Base-by-base conservation (phyloP, 305 asterid species). In the Ruellia speciosa region DNA sequence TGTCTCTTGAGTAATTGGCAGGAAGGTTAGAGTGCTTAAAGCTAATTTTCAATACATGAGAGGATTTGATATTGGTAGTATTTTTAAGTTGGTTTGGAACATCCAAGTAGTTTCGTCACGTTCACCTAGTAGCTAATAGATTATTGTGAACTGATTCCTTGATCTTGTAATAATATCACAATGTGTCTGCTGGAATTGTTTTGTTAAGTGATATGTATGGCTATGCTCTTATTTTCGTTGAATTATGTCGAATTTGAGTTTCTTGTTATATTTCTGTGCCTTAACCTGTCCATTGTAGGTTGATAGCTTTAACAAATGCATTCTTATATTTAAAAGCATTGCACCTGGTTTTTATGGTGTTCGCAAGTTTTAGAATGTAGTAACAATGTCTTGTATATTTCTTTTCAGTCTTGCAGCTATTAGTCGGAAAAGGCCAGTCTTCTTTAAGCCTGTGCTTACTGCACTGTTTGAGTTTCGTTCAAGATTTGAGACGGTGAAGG, bases 321-420 rank as follows among this genome's bases (percentile, higher is more conserved):
- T 18, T 47, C 48, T 51, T 18, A 20, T 51, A 52, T 64, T 17
- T 41, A n/a, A 20, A 60, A 54, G 37, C 55, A 60, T 31, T 56
- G 52, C 63, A 39, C 55, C 58, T 53, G 15, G 18, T 52, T 55
- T 34, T 70, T 45, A 18, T 43, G 15, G 39, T 33, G 47, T 60
- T 20, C 59, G 35, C 17, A 68, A 20, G 58, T 49, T 67, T 51
- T 54, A 54, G 58, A 66, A 52, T 41, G 48, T 58, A 18, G 18
- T 62, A 18, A 34, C 28, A 14, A 66, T 49, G 37, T 60, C 70
- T 72, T 58, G 72, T 61, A 28, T 63, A 35, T 68, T 60, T 47
- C 46, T 71, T 74, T 79, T 68, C 95, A 93, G 99, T 84, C 84
- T 93, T 64, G 89, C 90, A 63, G 78, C 83, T 67, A 84, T 93